Percentiles rank a stretch among this genome's conserved stretches.
Evolutionary conservation across 768 basidiomycete species (phyloP).

Genomic region (Serpula lacrymans): DNA sequence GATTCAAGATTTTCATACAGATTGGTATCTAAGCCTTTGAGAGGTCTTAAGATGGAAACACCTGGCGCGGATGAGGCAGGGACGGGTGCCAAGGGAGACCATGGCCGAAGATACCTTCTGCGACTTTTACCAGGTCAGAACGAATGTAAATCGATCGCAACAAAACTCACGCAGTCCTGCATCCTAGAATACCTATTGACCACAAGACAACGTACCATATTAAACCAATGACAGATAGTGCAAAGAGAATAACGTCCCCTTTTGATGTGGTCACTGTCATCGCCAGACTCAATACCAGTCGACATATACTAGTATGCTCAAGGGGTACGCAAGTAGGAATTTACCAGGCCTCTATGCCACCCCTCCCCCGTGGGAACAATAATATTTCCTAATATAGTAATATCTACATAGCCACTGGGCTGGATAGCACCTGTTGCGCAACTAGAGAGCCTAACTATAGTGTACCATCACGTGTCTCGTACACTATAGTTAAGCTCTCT

Average conservation of each 20-base stretch:
- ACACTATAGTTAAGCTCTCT: too few relatives aligned
- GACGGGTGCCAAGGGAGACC: constrained; percentile 55
- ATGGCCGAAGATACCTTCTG: constrained; percentile 66
- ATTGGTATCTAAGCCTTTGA: constrained; percentile 94
- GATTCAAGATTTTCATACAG: constrained; percentile 96
- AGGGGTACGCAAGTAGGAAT: too few relatives aligned
- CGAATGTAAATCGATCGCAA: neutral
- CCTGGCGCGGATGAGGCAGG: constrained; percentile 59
- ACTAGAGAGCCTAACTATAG: too few relatives aligned
- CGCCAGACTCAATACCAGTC: too few relatives aligned
- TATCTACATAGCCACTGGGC: too few relatives aligned
- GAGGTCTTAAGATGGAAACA: constrained; percentile 89
- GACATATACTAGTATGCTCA: too few relatives aligned
- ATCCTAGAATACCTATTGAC: constrained; percentile 65
- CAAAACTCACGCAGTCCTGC: constrained; percentile 60
- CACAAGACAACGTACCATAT: constrained; percentile 64
- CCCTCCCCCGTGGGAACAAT: too few relatives aligned
- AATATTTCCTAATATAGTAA: too few relatives aligned
- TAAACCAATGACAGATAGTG: constrained; percentile 40
- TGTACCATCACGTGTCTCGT: too few relatives aligned
- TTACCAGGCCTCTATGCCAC: too few relatives aligned
- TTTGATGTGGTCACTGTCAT: constrained; percentile 1
- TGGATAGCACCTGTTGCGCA: too few relatives aligned
- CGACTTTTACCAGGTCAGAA: constrained; percentile 46
- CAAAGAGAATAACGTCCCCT: constrained; percentile 10